Evolutionary conservation across 306 rosid genomes (phyloP), one percentile per base, ranked within the genome.

Genomic region (Fragaria vesca): DNA sequence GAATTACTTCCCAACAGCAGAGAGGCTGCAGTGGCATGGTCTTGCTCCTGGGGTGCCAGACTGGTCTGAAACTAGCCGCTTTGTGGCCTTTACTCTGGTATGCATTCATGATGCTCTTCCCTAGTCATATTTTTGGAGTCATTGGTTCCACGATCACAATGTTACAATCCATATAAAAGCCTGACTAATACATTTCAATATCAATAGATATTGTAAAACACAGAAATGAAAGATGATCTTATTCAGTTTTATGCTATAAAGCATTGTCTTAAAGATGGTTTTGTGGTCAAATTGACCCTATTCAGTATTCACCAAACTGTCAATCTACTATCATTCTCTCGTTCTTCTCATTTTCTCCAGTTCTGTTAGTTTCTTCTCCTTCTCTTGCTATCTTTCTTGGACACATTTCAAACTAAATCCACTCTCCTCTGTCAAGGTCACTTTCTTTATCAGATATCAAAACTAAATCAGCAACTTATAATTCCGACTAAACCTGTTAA

Each of bases 1-100:
- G 76, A 80, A 86, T 58, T 96, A 93, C 85, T 95, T 91, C 80
- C 97, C 99, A 24, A 95, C 97, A 17, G 89, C 97, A 50, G 82
- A 87, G 87, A 89, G 96, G 87, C 87, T 95, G 78, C 97, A 88
- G 83, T 95, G 97, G 99, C 99, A 95, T 78, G 99, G 99, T 58
- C 94, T 81, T 81, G 74, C 88, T 86, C 99, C 97, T 45, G 89
- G 82, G 81, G 57, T 18, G 71, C 99, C 98, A 72, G 89, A 93
- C 83, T 95, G 99, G 99, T 89, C 97, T 70, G 66, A 82, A 86
- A 86, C 78, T 66, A 91, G 97, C 85, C 99, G 97, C 73, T 93
- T 89, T 75, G 98, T 95, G 66, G 97, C 98, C 76, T 91, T 89
- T 71, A 89, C 92, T 55, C 77, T 93, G 96, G 99, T 95, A 87